Percentiles rank a stretch among this genome's conserved stretches.
Conservation (phyloP, 106 monocot genomes). For the Dendrobium huoshanense region DNA sequence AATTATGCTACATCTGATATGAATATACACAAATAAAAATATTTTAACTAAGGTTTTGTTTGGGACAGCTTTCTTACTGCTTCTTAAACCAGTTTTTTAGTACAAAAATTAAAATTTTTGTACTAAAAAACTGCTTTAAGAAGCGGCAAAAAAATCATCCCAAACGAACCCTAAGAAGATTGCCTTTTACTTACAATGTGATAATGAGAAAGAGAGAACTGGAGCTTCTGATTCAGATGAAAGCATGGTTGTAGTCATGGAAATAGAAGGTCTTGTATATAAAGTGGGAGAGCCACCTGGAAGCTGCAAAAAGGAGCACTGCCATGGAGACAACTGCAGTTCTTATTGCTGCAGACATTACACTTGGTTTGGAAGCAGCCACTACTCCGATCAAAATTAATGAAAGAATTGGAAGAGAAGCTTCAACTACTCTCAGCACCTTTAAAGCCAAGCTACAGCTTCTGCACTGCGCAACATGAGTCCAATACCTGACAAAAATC, state of each 20-base stretch:
- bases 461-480: constrained; percentile 73
- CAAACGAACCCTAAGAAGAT: too few species aligned
- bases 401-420: constrained; percentile 55
- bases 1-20: too few species aligned
- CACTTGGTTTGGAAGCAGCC: constrained; percentile 41
- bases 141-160: too few species aligned
- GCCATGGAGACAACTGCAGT: constrained; percentile 35
- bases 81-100: too few species aligned
- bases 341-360: constrained; percentile 39
- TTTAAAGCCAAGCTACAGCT: constrained; percentile 65
- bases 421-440: constrained; percentile 48
- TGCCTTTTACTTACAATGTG: too few species aligned
- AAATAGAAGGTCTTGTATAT: constrained; percentile 82
- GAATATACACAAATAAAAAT: too few species aligned
- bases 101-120: too few species aligned
- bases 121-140: too few species aligned
- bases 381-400: constrained; percentile 49
- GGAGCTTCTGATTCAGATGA: constrained; percentile 25
- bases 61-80: too few species aligned
- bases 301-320: constrained; percentile 49
- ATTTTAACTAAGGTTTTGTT: too few species aligned
- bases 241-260: constrained; percentile 91
- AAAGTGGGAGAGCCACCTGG: constrained; percentile 74
- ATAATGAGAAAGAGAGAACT: not conserved
- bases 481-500: constrained; percentile 49